Conservation (phyloP, 805 yeast genomes). For the Kluyveromyces dobzhanskii region DNA sequence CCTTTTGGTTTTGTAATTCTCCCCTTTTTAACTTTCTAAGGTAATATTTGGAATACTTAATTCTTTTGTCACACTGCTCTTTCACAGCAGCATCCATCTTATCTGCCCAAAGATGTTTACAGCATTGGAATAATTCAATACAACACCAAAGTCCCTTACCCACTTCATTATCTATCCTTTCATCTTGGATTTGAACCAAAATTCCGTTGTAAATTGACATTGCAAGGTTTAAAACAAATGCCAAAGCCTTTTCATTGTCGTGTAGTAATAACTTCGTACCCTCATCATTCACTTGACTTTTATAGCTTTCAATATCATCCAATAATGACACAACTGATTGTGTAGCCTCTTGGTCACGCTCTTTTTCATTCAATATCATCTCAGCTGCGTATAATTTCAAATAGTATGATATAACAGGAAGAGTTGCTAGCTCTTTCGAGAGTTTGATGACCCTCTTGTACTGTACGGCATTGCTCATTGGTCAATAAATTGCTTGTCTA, state of each 20-base stretch:
- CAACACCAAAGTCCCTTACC: slow-evolving; percentile 28
- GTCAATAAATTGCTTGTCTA: no score
- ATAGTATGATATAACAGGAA: slow-evolving; percentile 25
- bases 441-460: slow-evolving; percentile 12
- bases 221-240: slow-evolving; percentile 50
- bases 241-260: slow-evolving; percentile 51
- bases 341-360: slow-evolving; percentile 50
- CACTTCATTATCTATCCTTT: slow-evolving; percentile 31
- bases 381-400: slow-evolving; percentile 59
- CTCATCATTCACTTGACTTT: slow-evolving; percentile 33
- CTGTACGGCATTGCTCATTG: not conserved
- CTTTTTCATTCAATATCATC: slow-evolving; percentile 53
- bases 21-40: slow-evolving; percentile 21
- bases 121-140: slow-evolving; percentile 18
- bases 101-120: slow-evolving; percentile 20
- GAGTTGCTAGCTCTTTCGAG: slow-evolving; percentile 19
- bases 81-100: slow-evolving; percentile 5
- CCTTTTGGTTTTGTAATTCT: no score
- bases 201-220: slow-evolving; percentile 45
- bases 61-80: slow-evolving; percentile 14
- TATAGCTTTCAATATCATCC: slow-evolving; percentile 60
- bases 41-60: slow-evolving; percentile 24
- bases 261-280: slow-evolving; percentile 35
- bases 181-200: slow-evolving; percentile 39
- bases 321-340: slow-evolving; percentile 51